A percentile compares a stretch with the other conserved stretches of the same genome.
Evolutionary conservation across 371 early-diverging fungal genomes (phyloP).

Genomic region (Apophysomyces sp.): DNA sequence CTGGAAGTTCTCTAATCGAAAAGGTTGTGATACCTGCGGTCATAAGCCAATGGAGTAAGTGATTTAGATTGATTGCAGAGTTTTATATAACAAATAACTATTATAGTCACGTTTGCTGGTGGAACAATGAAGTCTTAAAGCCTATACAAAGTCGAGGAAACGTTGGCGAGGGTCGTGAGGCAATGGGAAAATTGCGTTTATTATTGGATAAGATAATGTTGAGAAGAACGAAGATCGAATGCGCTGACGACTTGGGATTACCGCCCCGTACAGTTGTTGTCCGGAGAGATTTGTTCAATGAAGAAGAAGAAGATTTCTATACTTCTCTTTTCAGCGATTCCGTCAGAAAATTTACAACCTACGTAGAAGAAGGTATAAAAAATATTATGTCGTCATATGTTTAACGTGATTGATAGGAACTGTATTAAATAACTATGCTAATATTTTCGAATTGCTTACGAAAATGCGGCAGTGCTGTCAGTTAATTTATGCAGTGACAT

Average conservation of each 20-base stretch:
- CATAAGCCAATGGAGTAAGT: constrained; percentile 72
- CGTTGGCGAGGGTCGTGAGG: constrained; percentile 62
- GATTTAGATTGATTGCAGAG: neutral
- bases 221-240: constrained; percentile 89
- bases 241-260: constrained; percentile 90
- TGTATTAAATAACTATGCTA: constrained; percentile 93
- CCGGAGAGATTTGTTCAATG: constrained; percentile 83
- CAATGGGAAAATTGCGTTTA: constrained; percentile 75
- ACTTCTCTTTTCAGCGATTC: constrained; percentile 80
- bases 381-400: neutral
- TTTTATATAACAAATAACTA: neutral
- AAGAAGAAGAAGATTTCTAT: constrained; percentile 95
- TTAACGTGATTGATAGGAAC: constrained; percentile 41
- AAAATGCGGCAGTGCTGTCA: constrained; percentile 63
- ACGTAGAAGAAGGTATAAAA: constrained; percentile 67
- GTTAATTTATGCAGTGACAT: constrained; percentile 10
- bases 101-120: constrained; percentile 86
- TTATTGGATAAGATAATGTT: constrained; percentile 92
- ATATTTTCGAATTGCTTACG: constrained; percentile 82
- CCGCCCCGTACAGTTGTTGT: constrained; percentile 86
- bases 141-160: constrained; percentile 87
- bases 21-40: constrained; percentile 75
- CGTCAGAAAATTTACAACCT: constrained; percentile 80
- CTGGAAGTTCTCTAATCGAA: constrained; percentile 76
- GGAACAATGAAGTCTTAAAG: constrained; percentile 93